Evolutionary conservation across 2,329 filamentous ascomycete species (phyloP), one percentile per base, ranked within the genome.

Genomic region (Cordyceps pruinosa): DNA sequence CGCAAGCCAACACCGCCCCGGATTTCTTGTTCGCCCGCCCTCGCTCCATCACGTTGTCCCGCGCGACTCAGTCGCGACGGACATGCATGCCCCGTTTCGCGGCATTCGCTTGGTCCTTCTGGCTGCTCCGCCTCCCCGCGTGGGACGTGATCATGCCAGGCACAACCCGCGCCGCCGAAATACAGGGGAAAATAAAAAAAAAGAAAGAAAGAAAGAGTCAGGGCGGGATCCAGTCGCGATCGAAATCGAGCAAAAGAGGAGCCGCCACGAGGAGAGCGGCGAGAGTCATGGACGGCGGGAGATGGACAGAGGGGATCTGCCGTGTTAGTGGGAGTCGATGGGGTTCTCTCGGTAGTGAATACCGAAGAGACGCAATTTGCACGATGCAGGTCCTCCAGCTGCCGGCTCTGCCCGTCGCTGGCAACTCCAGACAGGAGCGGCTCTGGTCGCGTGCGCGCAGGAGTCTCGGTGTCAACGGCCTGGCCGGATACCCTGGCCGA

Each of bases 261-360:
- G 41, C 28, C 39, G n/a, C n/a, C n/a, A n/a, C n/a, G 17, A 28
- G 17, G 23, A 9, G 32, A 23, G 34, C 13, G 15, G n/a, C 39
- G 25, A 47, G 51, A 55, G 51, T 55, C 51, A 55, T 46, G 41
- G n/a, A 28, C 8, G 7, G 23, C 41, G 51, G 51, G 51, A 55
- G 30, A 55, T 54, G 41, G 23, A n/a, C 42, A 44, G n/a, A n/a
- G n/a, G n/a, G 25, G 50, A 53, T 53, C 39, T n/a, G 28, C 28
- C n/a, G n/a, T n/a, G n/a, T n/a, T n/a, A n/a, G n/a, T n/a, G n/a
- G n/a, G n/a, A n/a, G n/a, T n/a, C n/a, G n/a, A n/a, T n/a, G n/a
- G n/a, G n/a, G n/a, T n/a, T n/a, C n/a, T n/a, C n/a, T n/a, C n/a
- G 37, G 12, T 32, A 32, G 6, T 32, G 6, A 32, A 32, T 32